Evolutionary conservation across 2,329 filamentous ascomycete species (phyloP).

Genomic region (Amesomyces nigricolor): DNA sequence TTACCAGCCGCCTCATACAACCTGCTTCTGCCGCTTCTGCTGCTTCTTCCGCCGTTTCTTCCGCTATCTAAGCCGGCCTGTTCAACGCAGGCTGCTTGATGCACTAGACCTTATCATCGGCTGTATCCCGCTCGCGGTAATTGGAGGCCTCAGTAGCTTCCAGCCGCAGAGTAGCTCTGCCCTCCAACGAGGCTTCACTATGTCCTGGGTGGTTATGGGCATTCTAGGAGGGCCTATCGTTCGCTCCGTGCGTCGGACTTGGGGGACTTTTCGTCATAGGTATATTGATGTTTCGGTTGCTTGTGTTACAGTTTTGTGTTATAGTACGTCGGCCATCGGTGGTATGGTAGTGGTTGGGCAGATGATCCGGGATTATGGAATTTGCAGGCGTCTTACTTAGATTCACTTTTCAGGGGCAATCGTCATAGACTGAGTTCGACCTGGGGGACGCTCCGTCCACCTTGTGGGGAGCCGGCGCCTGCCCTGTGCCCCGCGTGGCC

Average conservation of each 20-base stretch:
- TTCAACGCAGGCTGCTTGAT: neutral
- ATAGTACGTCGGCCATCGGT: neutral
- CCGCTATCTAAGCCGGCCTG: neutral
- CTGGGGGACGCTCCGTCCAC: no score
- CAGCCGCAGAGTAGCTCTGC: neutral
- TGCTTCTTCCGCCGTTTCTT: no score
- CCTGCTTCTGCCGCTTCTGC: no score
- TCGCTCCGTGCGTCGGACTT: no score
- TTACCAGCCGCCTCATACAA: neutral
- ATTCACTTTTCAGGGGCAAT: no score
- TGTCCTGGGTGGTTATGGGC: neutral
- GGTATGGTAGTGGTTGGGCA: neutral
- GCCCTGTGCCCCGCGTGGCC: no score
- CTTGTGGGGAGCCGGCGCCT: no score
- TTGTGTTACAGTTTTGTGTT: neutral
- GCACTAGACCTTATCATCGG: neutral
- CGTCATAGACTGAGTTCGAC: no score
- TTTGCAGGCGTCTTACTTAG: neutral
- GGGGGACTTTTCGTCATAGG: no score
- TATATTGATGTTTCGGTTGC: neutral
- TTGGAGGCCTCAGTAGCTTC: neutral
- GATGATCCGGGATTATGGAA: neutral
- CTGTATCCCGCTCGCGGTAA: neutral
- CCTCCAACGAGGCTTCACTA: neutral
- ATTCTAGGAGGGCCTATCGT: neutral